Evolutionary conservation across 2,329 filamentous ascomycete species (phyloP).

Genomic region (Penicillium psychrosexuale): DNA sequence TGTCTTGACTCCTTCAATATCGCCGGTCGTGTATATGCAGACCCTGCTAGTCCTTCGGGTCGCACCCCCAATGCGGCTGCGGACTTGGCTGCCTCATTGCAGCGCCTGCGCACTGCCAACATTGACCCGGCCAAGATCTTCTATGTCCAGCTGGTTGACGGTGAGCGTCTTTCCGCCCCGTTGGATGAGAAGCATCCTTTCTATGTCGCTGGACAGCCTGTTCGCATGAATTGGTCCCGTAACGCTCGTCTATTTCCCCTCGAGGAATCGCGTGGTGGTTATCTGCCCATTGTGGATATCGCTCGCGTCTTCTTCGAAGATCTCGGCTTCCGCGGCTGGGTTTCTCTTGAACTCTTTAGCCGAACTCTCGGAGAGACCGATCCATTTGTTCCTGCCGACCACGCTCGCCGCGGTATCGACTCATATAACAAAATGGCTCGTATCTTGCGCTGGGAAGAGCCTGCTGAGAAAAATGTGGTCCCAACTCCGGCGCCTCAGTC

Average conservation of each 20-base stretch:
- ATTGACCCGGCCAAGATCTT: conserved; percentile 63
- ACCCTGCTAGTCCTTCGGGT: conserved; percentile 57
- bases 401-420: conserved; percentile 25
- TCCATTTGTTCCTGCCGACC: conserved; percentile 22
- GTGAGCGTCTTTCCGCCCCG: conserved; percentile 58
- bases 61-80: conserved; percentile 53
- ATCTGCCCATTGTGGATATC: conserved; percentile 63
- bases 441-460: conserved; percentile 18
- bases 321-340: conserved; percentile 26
- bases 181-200: conserved; percentile 47
- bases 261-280: conserved; percentile 58
- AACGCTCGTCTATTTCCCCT: conserved; percentile 70
- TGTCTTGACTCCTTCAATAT: conserved; percentile 79
- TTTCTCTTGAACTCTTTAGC: conserved; percentile 26
- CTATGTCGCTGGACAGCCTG: conserved; percentile 56
- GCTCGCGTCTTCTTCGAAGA: conserved; percentile 34
- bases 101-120: conserved; percentile 53
- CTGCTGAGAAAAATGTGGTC: background rate
- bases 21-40: conserved; percentile 67
- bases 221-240: conserved; percentile 72
- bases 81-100: conserved; percentile 53
- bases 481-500: conserved; percentile 6
- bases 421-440: conserved; percentile 24
- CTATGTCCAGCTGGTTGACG: conserved; percentile 73
- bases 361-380: conserved; percentile 24